Percentiles rank a stretch among this genome's conserved stretches.
Conservation (phyloP, 2,329 filamentous ascomycete species). For the Sporothrix brunneoviolacea region DNA sequence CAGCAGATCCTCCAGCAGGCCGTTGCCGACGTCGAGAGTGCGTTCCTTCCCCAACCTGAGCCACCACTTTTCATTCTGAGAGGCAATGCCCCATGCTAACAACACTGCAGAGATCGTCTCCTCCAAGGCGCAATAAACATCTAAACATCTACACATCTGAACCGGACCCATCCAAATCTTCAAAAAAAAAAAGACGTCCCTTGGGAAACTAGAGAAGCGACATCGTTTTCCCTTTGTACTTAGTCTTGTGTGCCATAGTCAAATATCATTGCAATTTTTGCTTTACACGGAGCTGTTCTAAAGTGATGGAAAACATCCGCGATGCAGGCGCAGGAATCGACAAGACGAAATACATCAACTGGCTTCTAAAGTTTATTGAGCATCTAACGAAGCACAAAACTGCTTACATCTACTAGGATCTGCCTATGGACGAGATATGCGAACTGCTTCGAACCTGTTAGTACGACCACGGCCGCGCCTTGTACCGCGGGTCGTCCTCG, state of each 20-base stretch:
- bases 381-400: too few relatives aligned
- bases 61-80: too few relatives aligned
- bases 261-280: conserved; percentile 15
- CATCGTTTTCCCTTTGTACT: conserved; percentile 13
- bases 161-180: too few relatives aligned
- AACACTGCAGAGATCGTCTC: conserved; percentile 49
- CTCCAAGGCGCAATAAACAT: too few relatives aligned
- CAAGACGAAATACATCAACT: too few relatives aligned
- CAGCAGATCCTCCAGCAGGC: conserved; percentile 98
- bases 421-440: too few relatives aligned
- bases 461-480: conserved; percentile 31
- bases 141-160: too few relatives aligned
- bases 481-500: conserved; percentile 30
- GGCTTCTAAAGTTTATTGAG: too few relatives aligned
- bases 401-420: too few relatives aligned
- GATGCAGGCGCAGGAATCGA: too few relatives aligned
- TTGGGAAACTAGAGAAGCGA: not conserved
- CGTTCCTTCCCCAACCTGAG: conserved; percentile 22
- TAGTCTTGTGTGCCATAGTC: conserved; percentile 21
- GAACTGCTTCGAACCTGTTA: not conserved
- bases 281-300: not conserved
- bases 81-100: conserved; percentile 27
- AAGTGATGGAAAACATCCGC: not conserved
- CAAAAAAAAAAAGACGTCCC: not conserved
- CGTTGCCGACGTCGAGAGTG: conserved; percentile 93